Base-by-base conservation (phyloP, 2,329 filamentous ascomycete genomes). In the Pseudocercospora crystallina region DNA sequence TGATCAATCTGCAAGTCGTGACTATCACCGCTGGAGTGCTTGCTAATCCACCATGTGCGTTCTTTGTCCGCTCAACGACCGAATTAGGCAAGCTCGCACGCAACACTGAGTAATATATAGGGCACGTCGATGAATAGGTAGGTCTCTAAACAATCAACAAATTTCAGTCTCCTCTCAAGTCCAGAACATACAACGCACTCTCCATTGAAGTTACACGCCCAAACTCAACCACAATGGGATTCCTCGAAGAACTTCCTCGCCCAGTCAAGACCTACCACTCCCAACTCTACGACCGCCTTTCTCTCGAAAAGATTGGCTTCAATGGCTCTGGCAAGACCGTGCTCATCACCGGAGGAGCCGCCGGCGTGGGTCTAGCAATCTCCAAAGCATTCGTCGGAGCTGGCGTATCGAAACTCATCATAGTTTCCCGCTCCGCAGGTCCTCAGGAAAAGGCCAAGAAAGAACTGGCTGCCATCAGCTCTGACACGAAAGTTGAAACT, bases 401-500 rank as follows among this genome's bases (percentile, higher is more conserved):
- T 2, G 61, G 61, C 17, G 54, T 58, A 2, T 36, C 49, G 10
- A 51, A 50, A 8, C 49, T 64, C 30, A 49, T 60, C 49, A 58
- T 64, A 36, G 42, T 61, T 14, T 57, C 58, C n/a, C 60, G 61
- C 13, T 56, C 52, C 56, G 58, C 49, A 65, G 42, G 63, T 61
- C 13, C 67, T 70, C 47, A 59, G 15, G 57, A 67, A 17, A 62
- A 69, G n/a, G 72, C 69, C 38, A 71, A 73, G 59, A 56, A 65
- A 26, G 60, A 57, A 5, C 67, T 74, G 46, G 56, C 69, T 32
- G 54, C 68, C 2, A 62, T 68, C 9, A 71, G 66, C 54, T 54
- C 61, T 1, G 47, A 55, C 15, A 58, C 69, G 11, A 61, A 65
- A 34, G 61, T 72, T 34, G 62, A 69, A 17, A 65, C 73, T 5